Evolutionary conservation across 2,329 filamentous ascomycete genomes (phyloP).

Genomic region (Cucurbitaria berberidis): DNA sequence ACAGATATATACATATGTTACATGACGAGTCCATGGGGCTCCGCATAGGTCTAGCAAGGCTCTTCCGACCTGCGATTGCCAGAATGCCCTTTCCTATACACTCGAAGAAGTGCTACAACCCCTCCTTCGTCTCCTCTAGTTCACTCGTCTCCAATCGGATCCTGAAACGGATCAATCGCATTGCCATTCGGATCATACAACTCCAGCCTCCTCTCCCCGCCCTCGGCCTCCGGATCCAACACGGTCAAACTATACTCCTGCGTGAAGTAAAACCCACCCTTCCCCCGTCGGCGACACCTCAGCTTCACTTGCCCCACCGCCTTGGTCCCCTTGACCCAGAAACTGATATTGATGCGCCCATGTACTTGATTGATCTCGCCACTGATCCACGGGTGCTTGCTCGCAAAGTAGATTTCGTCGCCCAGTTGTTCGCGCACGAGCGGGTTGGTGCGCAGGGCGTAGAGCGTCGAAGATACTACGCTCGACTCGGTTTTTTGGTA

Average conservation of each 20-base stretch:
- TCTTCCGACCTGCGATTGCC: background rate
- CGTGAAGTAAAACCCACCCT: slow-evolving; percentile 79
- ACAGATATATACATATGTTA: slow-evolving; percentile 23
- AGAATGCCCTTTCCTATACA: background rate
- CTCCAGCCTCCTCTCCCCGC: slow-evolving; percentile 66
- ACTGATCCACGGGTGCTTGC: slow-evolving; percentile 56
- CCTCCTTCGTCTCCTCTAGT: background rate
- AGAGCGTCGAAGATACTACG: slow-evolving; percentile 82
- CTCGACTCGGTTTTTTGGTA: slow-evolving; percentile 95
- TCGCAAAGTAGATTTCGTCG: slow-evolving; percentile 65
- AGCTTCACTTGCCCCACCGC: slow-evolving; percentile 78
- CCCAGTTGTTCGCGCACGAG: slow-evolving; percentile 79
- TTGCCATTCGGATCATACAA: slow-evolving; percentile 69
- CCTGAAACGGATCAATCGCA: slow-evolving; percentile 67
- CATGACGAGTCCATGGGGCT: slow-evolving; percentile 6
- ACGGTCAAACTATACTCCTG: slow-evolving; percentile 86
- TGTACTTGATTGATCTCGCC: slow-evolving; percentile 90
- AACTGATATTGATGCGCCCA: slow-evolving; percentile 85
- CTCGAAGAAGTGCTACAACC: background rate
- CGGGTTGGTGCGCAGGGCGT: slow-evolving; percentile 83
- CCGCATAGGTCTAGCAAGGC: background rate
- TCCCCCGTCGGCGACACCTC: slow-evolving; percentile 72
- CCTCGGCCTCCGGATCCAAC: slow-evolving; percentile 53
- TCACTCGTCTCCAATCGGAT: slow-evolving; percentile 34
- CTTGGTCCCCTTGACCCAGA: slow-evolving; percentile 82